phyloP scores from a whole-genome alignment of 257 asterid species.

The Phtheirospermum japonicum region DNA sequence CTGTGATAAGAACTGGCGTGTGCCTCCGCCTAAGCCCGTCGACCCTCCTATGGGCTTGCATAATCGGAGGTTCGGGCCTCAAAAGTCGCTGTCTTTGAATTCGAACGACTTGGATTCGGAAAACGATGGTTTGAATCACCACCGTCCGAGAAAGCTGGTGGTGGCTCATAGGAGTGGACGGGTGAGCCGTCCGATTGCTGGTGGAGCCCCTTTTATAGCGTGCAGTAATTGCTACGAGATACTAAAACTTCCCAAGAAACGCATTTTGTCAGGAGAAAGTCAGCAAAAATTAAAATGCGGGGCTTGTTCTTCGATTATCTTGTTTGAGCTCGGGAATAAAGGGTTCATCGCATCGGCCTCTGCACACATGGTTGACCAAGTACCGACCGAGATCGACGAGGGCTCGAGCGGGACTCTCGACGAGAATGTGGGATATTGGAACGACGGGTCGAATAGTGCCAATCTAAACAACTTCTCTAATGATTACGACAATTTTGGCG shows the following conservation, averaged over 20 bases:
- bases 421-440: constrained; percentile 46
- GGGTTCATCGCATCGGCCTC: constrained; percentile 51
- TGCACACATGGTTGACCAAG: constrained; percentile 40
- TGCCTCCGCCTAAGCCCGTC: constrained; percentile 40
- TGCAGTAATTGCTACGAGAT: constrained; percentile 84
- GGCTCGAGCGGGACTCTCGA: constrained; percentile 48
- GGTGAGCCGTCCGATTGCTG: constrained; percentile 56
- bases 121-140: constrained; percentile 45
- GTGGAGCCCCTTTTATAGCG: constrained; percentile 89
- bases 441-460: constrained; percentile 36
- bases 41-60: constrained; percentile 41
- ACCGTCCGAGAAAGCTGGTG: constrained; percentile 46
- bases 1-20: constrained; percentile 49
- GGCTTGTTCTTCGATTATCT: constrained; percentile 71
- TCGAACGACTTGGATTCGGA: constrained; percentile 52
- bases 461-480: constrained; percentile 37
- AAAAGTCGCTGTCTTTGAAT: constrained; percentile 42
- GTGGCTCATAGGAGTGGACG: constrained; percentile 40
- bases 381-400: constrained; percentile 42
- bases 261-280: constrained; percentile 40
- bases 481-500: constrained; percentile 41
- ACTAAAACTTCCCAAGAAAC: constrained; percentile 58
- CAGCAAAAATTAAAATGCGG: constrained; percentile 70
- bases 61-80: constrained; percentile 43
- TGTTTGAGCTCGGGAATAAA: constrained; percentile 51